Base-by-base conservation (phyloP, 768 basidiomycete species). In the Trichaptum fuscoviolaceum region DNA sequence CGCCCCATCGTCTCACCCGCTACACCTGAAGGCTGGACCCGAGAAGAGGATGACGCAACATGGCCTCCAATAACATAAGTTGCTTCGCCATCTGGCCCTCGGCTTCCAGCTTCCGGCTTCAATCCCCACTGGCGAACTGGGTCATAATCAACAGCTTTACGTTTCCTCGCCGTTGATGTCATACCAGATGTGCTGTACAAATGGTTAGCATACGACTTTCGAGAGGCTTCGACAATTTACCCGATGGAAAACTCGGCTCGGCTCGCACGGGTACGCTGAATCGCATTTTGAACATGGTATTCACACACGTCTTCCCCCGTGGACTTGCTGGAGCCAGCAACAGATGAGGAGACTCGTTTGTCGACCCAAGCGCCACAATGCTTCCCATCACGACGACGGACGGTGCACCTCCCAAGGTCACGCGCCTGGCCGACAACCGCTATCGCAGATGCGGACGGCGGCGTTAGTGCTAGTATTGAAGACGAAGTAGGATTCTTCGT, bases 341-440 rank as follows among this genome's bases (percentile, higher is more conserved):
- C 42, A 5, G 42, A 52, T 52, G 42, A 52, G 74, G 87, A 84
- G 71, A 91, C 83, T 30, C 95, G 88, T 69, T 89, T 93, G 77
- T 99, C 96, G 63, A 88, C 93, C 96, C 96, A 99, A 64, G 87
- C 84, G 9, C 87, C 87, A 70, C 97, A 99, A 1, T 81, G 71
- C 63, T 89, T 89, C 0, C 95, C 94, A 66, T 96, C 94, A 64
- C 85, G 84, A 73, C 90, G 92, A 59, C 81, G 72, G 10, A 91
- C 95, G 1, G 78, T 80, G 72, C 97, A 99, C 80, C 88, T 87
- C 0, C 95, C 93, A 1, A 99, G 84, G 74, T 99, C 95, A 27
- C 84, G 84, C 15, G 94, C 83, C n/a, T 88, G 85, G 0, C 97
- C 96, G 62, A 99, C 86, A 36, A 92, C 82, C n/a, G 86, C 85